Evolutionary conservation across 2,329 filamentous ascomycete genomes (phyloP), one percentile per base, ranked within the genome.

Genomic region (Microsporum ferrugineum): DNA sequence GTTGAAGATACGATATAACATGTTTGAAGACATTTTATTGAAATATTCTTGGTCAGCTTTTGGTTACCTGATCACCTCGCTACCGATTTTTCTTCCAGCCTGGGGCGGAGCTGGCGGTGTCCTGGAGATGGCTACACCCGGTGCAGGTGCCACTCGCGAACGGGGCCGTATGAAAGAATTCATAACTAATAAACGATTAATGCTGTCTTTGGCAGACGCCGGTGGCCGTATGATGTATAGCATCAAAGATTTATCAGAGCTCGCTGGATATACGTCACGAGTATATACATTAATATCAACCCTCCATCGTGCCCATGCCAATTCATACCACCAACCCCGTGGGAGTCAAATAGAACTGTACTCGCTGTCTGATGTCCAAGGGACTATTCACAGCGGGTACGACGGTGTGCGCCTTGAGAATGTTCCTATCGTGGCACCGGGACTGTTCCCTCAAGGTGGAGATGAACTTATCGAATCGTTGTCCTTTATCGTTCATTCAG

Each of bases 41-140:
- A 99, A 99, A 73, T 99, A 99, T 72, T 94, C 90, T 66, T 99
- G 94, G 94, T 97, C 91, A 65, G 94, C 94, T 0, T 96, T 96
- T 70, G 94, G 94, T 39, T 99, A 99, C 70, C 82, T 97, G 39
- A 81, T 99, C 61, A 94, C 92, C 0, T 95, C 92, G 2, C 79
- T 99, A 8, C 94, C 94, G 0, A 87, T 97, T 56, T 99, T 97
- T 76, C 80, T 99, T 17, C 94, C 94, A 0, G 89, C 90, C 0
- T 96, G 94, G 90, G 91, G 91, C 60, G 92, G 94, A 34, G 75
- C 92, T 38, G 89, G 87, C 53, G 89, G 88, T 43, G 81, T 82
- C 14, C 77, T 85, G 60, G 89, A 95, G 73, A 78, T 88, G 67
- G 75, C 80, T 1, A 69, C 72, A 63, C 69, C 73, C 41, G 65